These are phyloP conservation scores for Colletotrichum graminicola DNA, from an alignment of 2,329 filamentous ascomycete species.

Conservation along the genomic window DNA sequence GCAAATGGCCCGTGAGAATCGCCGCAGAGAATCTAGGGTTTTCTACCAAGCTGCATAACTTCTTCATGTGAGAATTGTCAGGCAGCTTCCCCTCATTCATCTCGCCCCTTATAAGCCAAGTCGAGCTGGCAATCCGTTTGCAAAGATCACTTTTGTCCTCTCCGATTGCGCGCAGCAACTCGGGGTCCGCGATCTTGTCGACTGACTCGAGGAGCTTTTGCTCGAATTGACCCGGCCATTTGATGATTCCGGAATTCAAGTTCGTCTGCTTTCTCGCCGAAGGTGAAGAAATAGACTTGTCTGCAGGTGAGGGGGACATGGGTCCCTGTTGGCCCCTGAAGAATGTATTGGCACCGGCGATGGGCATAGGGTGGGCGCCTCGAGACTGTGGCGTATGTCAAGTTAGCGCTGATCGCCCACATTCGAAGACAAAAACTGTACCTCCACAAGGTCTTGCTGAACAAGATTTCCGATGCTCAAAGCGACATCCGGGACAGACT, in stretches of 20 bases:
- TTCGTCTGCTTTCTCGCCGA: constrained; percentile 14
- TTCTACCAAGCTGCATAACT: constrained; percentile 46
- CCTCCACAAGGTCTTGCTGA: constrained; percentile 13
- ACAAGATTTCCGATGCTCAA: not conserved
- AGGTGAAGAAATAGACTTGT: not conserved
- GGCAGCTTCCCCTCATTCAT: constrained; percentile 48
- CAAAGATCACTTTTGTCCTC: constrained; percentile 17
- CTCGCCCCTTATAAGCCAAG: constrained; percentile 47
- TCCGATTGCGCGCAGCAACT: constrained; percentile 14
- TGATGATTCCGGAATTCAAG: constrained; percentile 5
- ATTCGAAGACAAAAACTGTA: not conserved
- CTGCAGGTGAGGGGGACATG: constrained; percentile 1
- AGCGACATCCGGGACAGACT: not conserved
- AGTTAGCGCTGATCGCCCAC: constrained; percentile 2
- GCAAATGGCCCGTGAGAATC: constrained; percentile 46
- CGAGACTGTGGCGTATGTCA: constrained; percentile 10
- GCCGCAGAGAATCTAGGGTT: constrained; percentile 50
- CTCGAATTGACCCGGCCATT: constrained; percentile 45
- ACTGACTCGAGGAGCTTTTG: constrained; percentile 35
- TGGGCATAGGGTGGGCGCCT: constrained; percentile 48
- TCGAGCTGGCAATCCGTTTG: constrained; percentile 44
- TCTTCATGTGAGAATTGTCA: constrained; percentile 53
- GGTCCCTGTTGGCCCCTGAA: constrained; percentile 47
- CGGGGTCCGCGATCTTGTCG: constrained; percentile 19
- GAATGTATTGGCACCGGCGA: constrained; percentile 53